Percentiles rank a stretch among this genome's conserved stretches.
phyloP scores from a whole-genome alignment of 768 basidiomycete species.

The Leucosporidium creatinivorum region DNA sequence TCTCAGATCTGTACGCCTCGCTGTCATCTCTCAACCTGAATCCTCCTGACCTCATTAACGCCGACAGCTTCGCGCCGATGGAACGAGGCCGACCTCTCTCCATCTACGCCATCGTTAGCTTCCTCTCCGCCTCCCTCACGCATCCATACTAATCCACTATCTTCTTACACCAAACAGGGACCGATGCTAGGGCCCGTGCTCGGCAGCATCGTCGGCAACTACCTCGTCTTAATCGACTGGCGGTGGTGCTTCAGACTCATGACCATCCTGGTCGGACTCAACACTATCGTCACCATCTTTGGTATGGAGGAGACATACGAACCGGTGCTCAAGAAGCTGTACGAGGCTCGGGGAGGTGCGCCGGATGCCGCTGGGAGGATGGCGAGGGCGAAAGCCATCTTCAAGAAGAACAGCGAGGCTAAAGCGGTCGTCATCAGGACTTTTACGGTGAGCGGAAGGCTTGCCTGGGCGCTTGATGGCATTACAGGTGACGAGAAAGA shows the following conservation, averaged over 20 bases:
- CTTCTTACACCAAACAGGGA: too few species aligned
- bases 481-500: too few species aligned
- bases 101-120: slow-evolving; percentile 1
- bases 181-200: neutral
- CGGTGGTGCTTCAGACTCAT: slow-evolving; percentile 12
- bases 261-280: slow-evolving; percentile 8
- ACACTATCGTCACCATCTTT: neutral
- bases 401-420: neutral
- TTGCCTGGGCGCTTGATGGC: too few species aligned
- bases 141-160: neutral
- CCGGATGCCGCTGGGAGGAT: neutral
- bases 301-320: slow-evolving; percentile 5
- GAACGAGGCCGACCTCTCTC: slow-evolving; percentile 6
- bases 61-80: neutral
- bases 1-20: neutral
- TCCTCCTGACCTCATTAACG: neutral
- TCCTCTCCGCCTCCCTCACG: too few species aligned
- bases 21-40: neutral
- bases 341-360: neutral
- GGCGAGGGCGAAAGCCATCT: neutral
- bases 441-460: neutral
- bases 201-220: slow-evolving; percentile 7
- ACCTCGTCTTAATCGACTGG: slow-evolving; percentile 3
- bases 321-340: too few species aligned
- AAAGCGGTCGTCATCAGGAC: neutral